phyloP scores from a whole-genome alignment of 2,329 filamentous ascomycete genomes.

The Diaporthe sp. region DNA sequence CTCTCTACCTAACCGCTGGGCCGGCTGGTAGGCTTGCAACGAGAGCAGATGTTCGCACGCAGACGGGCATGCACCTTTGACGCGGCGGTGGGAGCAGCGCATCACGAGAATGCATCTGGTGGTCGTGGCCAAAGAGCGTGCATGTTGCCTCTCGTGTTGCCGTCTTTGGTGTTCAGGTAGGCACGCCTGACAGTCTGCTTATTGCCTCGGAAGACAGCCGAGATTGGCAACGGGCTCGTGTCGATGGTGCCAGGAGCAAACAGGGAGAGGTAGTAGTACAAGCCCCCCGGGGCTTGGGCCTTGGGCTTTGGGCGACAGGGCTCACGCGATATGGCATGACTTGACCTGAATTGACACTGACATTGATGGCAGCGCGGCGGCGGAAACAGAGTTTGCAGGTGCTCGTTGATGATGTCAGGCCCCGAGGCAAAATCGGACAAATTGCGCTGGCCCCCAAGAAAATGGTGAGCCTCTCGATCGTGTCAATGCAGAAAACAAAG shows the following conservation, averaged over 20 bases:
- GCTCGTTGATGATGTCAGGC: constrained; percentile 16
- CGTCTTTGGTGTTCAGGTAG: neutral
- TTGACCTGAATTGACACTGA: neutral
- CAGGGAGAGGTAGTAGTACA: neutral
- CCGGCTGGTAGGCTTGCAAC: neutral
- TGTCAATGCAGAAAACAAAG: neutral
- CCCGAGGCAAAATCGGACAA: neutral
- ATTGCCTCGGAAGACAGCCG: constrained; percentile 19
- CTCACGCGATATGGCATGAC: neutral
- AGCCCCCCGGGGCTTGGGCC: neutral
- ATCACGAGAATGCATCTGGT: neutral
- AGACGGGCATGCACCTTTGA: neutral
- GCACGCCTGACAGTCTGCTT: neutral
- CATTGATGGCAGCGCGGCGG: neutral
- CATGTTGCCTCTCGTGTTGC: neutral
- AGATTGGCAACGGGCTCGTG: constrained; percentile 13
- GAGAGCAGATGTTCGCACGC: neutral
- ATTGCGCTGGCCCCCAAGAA: neutral
- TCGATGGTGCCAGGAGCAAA: neutral
- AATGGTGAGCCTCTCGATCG: neutral
- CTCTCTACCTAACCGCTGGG: no score
- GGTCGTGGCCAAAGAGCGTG: neutral
- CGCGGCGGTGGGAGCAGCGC: neutral
- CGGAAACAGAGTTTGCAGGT: constrained; percentile 2
- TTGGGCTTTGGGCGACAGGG: neutral